Percentiles rank a stretch among this genome's conserved stretches.
Conservation (phyloP, 2,329 filamentous ascomycete species). For the Trichoderma semiorbis region DNA sequence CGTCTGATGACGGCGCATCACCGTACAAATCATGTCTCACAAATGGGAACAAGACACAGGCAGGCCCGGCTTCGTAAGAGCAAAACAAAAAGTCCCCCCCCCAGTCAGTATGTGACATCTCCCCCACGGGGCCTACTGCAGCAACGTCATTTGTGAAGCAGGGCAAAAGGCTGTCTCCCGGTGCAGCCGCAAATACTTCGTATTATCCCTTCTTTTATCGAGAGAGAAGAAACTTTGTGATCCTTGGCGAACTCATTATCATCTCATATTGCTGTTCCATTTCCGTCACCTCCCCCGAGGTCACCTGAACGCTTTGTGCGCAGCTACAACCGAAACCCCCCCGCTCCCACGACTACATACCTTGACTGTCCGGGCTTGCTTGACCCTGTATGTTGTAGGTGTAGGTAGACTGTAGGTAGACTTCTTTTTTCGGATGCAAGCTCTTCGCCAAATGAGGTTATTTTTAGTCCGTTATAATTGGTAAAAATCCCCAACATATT, state of each 20-base stretch:
- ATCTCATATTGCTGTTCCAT: not conserved
- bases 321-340: not conserved
- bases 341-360: not conserved
- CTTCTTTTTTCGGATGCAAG: not conserved
- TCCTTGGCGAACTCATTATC: not conserved
- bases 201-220: not conserved
- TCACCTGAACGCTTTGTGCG: slow-evolving; percentile 11
- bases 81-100: not conserved
- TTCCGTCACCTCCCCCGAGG: not conserved
- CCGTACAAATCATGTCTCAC: slow-evolving; percentile 1
- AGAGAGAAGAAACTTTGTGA: not conserved
- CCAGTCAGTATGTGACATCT: not conserved
- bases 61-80: not conserved
- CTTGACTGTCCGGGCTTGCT: not conserved
- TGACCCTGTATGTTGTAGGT: not conserved
- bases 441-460: slow-evolving; percentile 2
- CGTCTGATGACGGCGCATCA: slow-evolving; percentile 8
- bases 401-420: not conserved
- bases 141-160: slow-evolving; percentile 12
- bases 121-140: slow-evolving; percentile 5
- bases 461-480: not conserved
- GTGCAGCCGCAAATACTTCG: slow-evolving; percentile 4
- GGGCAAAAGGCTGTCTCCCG: not conserved
- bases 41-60: not conserved
- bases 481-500: not conserved